A percentile compares a stretch with the other conserved stretches of the same genome.
phyloP scores from a whole-genome alignment of 495 filamentous ascomycete genomes.

The Penicillium riverlandense region DNA sequence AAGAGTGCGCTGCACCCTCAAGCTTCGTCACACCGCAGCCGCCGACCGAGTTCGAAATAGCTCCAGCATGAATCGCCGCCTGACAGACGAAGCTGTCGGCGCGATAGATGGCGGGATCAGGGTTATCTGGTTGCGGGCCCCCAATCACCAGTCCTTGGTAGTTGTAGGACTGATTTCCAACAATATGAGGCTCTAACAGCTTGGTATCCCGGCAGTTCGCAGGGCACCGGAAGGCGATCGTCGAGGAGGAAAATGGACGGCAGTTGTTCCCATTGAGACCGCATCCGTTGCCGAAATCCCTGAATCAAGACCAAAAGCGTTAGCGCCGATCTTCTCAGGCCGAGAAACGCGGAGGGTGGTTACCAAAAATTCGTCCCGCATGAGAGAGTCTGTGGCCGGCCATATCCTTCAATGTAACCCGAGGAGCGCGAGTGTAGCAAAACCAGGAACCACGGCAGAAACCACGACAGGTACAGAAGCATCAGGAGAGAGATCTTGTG shows the following conservation, averaged over 20 bases:
- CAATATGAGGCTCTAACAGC: constrained; percentile 63
- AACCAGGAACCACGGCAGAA: constrained; percentile 62
- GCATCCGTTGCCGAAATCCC: constrained; percentile 65
- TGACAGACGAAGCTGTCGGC: constrained; percentile 81
- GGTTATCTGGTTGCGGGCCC: constrained; percentile 46
- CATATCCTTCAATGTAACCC: constrained; percentile 63
- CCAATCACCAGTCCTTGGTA: constrained; percentile 71
- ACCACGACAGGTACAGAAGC: constrained; percentile 61
- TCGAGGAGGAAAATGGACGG: constrained; percentile 66
- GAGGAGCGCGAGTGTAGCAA: constrained; percentile 55
- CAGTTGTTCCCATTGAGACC: constrained; percentile 74
- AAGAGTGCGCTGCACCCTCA: constrained; percentile 60
- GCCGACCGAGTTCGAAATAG: constrained; percentile 59
- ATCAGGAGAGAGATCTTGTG: constrained; percentile 54
- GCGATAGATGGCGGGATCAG: constrained; percentile 51
- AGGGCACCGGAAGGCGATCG: constrained; percentile 72
- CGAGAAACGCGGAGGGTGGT: constrained; percentile 1
- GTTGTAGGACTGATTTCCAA: constrained; percentile 64
- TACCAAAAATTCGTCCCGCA: constrained; percentile 58
- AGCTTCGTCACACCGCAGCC: constrained; percentile 71
- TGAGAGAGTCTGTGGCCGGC: constrained; percentile 55
- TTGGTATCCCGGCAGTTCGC: constrained; percentile 61
- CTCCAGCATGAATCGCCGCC: constrained; percentile 70
- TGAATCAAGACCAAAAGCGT: constrained; percentile 17
- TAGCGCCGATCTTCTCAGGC: background rate